phyloP scores from a whole-genome alignment of 768 basidiomycete species.

The Gyrodon lividus region DNA sequence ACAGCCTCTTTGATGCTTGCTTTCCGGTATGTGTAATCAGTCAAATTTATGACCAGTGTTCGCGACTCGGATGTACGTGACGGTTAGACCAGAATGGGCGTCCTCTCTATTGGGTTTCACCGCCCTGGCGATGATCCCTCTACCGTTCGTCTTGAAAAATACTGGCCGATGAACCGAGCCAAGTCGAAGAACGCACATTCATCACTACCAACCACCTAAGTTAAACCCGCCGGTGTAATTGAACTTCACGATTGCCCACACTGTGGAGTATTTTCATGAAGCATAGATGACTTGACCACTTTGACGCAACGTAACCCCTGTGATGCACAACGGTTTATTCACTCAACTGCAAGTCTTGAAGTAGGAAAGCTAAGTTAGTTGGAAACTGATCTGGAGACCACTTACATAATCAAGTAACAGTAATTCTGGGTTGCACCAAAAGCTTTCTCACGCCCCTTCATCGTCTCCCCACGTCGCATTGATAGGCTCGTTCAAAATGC shows the following conservation, averaged over 20 bases:
- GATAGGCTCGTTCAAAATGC: slow-evolving; percentile 44
- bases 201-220: slow-evolving; percentile 12
- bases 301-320: background rate
- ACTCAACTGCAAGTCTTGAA: no score
- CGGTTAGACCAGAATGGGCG: slow-evolving; percentile 54
- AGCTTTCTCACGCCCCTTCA: background rate
- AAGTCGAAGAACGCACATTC: slow-evolving; percentile 45
- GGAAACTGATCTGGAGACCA: no score
- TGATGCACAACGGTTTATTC: no score
- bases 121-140: slow-evolving; percentile 51
- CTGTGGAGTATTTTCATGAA: background rate
- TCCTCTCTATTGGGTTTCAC: slow-evolving; percentile 55
- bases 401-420: no score
- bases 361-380: no score
- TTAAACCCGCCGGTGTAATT: slow-evolving; percentile 7
- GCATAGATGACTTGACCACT: no score
- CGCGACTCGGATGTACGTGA: slow-evolving; percentile 52
- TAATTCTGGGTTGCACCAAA: no score
- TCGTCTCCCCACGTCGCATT: background rate
- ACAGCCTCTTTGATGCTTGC: slow-evolving; percentile 52
- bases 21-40: slow-evolving; percentile 36
- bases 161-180: slow-evolving; percentile 41
- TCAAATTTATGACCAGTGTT: slow-evolving; percentile 37
- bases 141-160: slow-evolving; percentile 48
- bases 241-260: background rate